These are phyloP conservation scores for Boletus sp. DNA, from an alignment of 768 basidiomycete species.

Conservation along the genomic window DNA sequence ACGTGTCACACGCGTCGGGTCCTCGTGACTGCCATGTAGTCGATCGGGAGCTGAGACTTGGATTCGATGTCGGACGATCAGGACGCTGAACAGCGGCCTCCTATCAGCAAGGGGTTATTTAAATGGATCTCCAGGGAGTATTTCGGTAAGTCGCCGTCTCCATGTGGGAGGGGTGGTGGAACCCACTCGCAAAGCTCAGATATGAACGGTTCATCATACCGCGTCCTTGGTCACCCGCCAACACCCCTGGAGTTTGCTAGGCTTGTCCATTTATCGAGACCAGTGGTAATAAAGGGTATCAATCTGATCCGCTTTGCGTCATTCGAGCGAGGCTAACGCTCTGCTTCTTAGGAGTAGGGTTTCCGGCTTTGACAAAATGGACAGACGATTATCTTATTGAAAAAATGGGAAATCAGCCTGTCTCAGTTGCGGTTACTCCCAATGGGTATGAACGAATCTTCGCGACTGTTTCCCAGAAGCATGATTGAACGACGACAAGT, in stretches of 20 bases:
- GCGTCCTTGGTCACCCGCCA: conserved; percentile 54
- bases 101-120: conserved; percentile 17
- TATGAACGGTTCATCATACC: conserved; percentile 54
- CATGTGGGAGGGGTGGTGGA: neutral
- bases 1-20: conserved; percentile 15
- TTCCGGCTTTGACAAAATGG: conserved; percentile 59
- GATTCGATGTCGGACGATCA: conserved; percentile 10
- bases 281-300: conserved; percentile 72
- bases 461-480: neutral
- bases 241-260: conserved; percentile 67
- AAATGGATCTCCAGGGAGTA: conserved; percentile 42
- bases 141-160: conserved; percentile 20
- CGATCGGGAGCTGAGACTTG: neutral
- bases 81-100: conserved; percentile 13
- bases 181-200: conserved; percentile 36
- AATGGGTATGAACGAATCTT: conserved; percentile 57
- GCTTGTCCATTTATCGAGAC: conserved; percentile 65
- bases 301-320: neutral
- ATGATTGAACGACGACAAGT: conserved; percentile 37
- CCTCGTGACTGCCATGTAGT: conserved; percentile 1
- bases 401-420: conserved; percentile 49
- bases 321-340: neutral
- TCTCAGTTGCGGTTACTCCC: conserved; percentile 81
- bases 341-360: conserved; percentile 41
- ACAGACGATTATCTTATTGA: conserved; percentile 57